These are phyloP conservation scores for Linaria vulgaris DNA, from an alignment of 257 asterid species.

Conservation along the genomic window DNA sequence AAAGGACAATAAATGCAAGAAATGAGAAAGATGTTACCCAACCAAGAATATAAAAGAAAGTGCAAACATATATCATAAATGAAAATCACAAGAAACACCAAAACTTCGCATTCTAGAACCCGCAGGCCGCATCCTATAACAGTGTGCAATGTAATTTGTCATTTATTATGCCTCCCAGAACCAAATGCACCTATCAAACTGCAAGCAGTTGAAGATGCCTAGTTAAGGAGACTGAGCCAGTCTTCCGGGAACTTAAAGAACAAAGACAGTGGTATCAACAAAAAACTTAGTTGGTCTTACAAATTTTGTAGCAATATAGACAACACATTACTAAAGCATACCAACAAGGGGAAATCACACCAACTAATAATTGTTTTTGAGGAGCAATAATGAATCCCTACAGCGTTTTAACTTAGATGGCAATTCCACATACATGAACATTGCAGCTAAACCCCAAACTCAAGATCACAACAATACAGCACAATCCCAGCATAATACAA, in stretches of 20 bases:
- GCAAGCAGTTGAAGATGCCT: too few species aligned
- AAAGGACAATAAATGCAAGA: slow-evolving; percentile 2
- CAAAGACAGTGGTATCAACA: not conserved
- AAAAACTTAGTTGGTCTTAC: not conserved
- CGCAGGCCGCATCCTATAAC: too few species aligned
- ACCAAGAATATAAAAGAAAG: not conserved
- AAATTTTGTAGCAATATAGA: not conserved
- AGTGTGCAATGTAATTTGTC: too few species aligned
- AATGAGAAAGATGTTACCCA: not conserved
- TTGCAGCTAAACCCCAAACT: not conserved
- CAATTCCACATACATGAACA: not conserved
- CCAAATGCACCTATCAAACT: too few species aligned
- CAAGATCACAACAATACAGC: slow-evolving; percentile 15
- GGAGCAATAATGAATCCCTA: not conserved
- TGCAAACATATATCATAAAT: not conserved
- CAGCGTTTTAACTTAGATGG: slow-evolving; percentile 8
- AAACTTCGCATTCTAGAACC: not conserved
- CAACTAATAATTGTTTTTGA: slow-evolving; percentile 1
- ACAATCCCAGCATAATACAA: slow-evolving; percentile 16
- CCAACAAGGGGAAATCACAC: slow-evolving; percentile 4
- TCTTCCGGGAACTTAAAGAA: not conserved
- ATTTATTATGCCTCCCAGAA: too few species aligned
- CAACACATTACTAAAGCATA: not conserved
- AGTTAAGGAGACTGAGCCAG: not conserved
- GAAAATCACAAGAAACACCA: slow-evolving; percentile 1